Evolutionary conservation across 2,329 filamentous ascomycete genomes (phyloP).

Genomic region (Fusarium stilboides): DNA sequence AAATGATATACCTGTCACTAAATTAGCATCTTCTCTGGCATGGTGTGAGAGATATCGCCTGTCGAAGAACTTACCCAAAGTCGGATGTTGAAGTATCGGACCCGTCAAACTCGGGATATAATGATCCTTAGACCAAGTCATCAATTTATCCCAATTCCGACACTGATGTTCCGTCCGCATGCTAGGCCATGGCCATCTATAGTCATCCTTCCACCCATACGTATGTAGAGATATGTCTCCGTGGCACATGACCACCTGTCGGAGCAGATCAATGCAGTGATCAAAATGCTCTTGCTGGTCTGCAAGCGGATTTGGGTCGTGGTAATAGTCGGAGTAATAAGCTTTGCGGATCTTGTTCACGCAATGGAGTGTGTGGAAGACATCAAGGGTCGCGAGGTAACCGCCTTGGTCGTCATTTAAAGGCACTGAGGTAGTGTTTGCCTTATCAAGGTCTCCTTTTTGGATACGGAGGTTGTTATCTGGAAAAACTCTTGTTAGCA

Average conservation of each 20-base stretch:
- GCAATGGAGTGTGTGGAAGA: slow-evolving; percentile 18
- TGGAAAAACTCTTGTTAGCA: not conserved
- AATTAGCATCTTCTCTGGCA: not conserved
- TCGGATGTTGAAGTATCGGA: slow-evolving; percentile 10
- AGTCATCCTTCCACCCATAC: slow-evolving; percentile 12
- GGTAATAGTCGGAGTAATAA: slow-evolving; percentile 15
- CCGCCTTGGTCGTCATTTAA: slow-evolving; percentile 4
- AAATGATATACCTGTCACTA: not conserved
- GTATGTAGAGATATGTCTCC: slow-evolving; percentile 17
- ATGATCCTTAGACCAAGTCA: slow-evolving; percentile 14
- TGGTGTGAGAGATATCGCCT: too few species aligned
- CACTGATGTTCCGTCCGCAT: slow-evolving; percentile 17
- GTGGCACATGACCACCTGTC: slow-evolving; percentile 19
- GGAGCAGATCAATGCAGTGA: slow-evolving; percentile 18
- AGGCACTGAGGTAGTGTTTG: slow-evolving; percentile 13
- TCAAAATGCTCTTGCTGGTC: slow-evolving; percentile 19
- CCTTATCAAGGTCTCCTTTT: slow-evolving; percentile 8
- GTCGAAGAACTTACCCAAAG: not conserved
- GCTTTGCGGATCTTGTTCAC: slow-evolving; percentile 14
- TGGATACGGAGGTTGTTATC: slow-evolving; percentile 8
- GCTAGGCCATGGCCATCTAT: slow-evolving; percentile 20
- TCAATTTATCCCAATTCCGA: slow-evolving; percentile 10
- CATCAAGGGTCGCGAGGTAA: slow-evolving; percentile 14
- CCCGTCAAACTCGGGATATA: slow-evolving; percentile 10
- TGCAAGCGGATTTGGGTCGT: slow-evolving; percentile 15